Conservation (phyloP, 1,284 basidiomycete species). For the Kwoniella shivajii region DNA sequence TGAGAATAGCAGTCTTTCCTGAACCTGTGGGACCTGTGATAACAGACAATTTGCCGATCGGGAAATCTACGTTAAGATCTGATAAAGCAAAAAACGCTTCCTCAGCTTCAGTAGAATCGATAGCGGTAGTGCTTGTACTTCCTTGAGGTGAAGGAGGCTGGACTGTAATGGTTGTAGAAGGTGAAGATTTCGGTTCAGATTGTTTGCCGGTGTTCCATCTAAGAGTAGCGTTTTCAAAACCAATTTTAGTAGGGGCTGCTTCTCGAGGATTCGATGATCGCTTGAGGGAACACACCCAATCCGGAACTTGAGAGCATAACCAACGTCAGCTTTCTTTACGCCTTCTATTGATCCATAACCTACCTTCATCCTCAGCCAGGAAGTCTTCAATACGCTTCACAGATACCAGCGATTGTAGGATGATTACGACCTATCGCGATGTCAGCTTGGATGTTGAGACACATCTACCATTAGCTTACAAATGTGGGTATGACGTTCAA, state of each 20-base stretch:
- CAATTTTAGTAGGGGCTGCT: constrained; percentile 57
- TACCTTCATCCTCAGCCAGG: constrained; percentile 73
- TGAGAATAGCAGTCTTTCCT: constrained; percentile 74
- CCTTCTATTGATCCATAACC: background rate
- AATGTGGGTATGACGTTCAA: constrained; percentile 48
- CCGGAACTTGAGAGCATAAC: constrained; percentile 57
- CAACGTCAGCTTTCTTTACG: background rate
- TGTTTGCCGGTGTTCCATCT: constrained; percentile 64
- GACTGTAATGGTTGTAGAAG: constrained; percentile 7
- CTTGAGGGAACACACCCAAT: constrained; percentile 69
- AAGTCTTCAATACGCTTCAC: constrained; percentile 78
- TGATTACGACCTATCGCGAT: constrained; percentile 31
- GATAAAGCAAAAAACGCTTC: constrained; percentile 62
- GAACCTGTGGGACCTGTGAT: constrained; percentile 76
- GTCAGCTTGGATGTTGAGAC: background rate
- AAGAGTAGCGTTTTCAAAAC: constrained; percentile 66
- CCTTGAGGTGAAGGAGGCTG: constrained; percentile 19
- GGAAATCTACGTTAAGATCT: constrained; percentile 69
- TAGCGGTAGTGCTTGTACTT: constrained; percentile 19
- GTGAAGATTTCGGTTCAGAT: constrained; percentile 14
- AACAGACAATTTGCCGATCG: constrained; percentile 67
- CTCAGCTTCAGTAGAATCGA: constrained; percentile 18
- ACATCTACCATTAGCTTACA: constrained; percentile 18
- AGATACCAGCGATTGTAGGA: constrained; percentile 67
- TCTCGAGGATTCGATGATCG: constrained; percentile 26